Evolutionary conservation across 352 stramenopile species (phyloP).

Genomic region (Phytophthora kernoviae): DNA sequence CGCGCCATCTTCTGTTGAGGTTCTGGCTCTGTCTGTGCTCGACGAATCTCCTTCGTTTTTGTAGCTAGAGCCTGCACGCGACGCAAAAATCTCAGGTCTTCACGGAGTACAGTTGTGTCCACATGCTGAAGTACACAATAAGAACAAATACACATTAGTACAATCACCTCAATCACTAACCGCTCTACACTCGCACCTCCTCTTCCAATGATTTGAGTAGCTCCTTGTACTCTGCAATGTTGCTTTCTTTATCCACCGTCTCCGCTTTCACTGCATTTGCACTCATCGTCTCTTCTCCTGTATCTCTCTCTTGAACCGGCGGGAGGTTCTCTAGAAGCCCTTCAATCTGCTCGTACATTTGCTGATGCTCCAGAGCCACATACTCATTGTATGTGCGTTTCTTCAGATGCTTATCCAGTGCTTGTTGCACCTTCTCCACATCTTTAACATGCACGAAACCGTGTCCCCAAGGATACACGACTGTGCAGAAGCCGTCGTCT

Average conservation of each 20-base stretch:
- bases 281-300: constrained; percentile 4
- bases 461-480: constrained; percentile 78
- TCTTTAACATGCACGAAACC: constrained; percentile 69
- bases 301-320: constrained; percentile 6
- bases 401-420: constrained; percentile 40
- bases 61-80: constrained; percentile 57
- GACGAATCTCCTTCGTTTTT: constrained; percentile 47
- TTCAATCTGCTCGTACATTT: constrained; percentile 73
- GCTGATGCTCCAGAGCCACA: constrained; percentile 67
- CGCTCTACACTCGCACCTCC: constrained; percentile 27
- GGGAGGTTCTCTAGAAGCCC: constrained; percentile 56
- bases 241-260: constrained; percentile 12
- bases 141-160: constrained; percentile 9
- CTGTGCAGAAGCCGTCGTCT: constrained; percentile 65
- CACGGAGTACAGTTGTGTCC: constrained; percentile 44
- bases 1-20: constrained; percentile 34
- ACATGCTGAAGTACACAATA: constrained; percentile 42
- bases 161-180: neutral
- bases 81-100: constrained; percentile 65
- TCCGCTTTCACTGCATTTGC: constrained; percentile 13
- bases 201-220: constrained; percentile 56
- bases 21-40: constrained; percentile 25
- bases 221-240: constrained; percentile 50
- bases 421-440: constrained; percentile 50
- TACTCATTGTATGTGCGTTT: constrained; percentile 60